A percentile compares a stretch with the other conserved stretches of the same genome.
phyloP scores from a whole-genome alignment of 441 rosid species.

The Croton laevigatus region DNA sequence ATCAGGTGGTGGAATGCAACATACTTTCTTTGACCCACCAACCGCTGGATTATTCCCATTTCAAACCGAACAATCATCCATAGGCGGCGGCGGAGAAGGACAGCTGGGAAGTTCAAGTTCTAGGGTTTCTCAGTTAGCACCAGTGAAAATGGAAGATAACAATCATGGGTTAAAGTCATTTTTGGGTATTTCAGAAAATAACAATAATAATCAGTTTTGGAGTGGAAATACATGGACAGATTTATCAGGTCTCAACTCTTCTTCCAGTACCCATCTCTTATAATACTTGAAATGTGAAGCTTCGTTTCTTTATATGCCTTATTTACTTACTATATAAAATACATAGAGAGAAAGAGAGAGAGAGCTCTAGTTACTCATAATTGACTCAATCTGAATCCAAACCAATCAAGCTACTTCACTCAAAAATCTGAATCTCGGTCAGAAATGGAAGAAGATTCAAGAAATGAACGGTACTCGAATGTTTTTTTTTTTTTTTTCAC shows the following conservation, averaged over 20 bases:
- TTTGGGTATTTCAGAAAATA: conserved; percentile 30
- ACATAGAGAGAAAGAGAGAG: too few relatives aligned
- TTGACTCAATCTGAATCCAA: not conserved
- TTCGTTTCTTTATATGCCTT: not conserved
- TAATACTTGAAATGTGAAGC: conserved; percentile 10
- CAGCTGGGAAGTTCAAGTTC: conserved; percentile 38
- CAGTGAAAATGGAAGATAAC: conserved; percentile 71
- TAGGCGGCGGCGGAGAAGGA: conserved; percentile 16
- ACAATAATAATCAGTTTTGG: conserved; percentile 54
- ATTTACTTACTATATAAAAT: not conserved
- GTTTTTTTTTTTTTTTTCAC: not conserved
- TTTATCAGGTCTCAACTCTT: conserved; percentile 71
- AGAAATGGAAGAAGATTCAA: not conserved
- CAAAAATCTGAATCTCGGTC: too few relatives aligned
- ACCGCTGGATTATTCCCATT: conserved; percentile 45
- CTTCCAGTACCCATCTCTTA: conserved; percentile 49
- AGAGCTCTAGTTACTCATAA: not conserved
- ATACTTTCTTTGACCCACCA: conserved; percentile 37
- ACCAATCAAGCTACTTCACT: too few relatives aligned
- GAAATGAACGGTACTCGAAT: not conserved
- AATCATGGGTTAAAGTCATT: conserved; percentile 40
- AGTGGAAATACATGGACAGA: conserved; percentile 66
- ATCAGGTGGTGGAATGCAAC: conserved; percentile 40
- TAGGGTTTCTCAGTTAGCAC: conserved; percentile 46
- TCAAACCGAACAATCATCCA: conserved; percentile 34